A percentile compares a stretch with the other conserved stretches of the same genome.
These are phyloP conservation scores for Neopestalotiopsis sp. DNA, from an alignment of 2,329 filamentous ascomycete genomes.

Conservation along the genomic window DNA sequence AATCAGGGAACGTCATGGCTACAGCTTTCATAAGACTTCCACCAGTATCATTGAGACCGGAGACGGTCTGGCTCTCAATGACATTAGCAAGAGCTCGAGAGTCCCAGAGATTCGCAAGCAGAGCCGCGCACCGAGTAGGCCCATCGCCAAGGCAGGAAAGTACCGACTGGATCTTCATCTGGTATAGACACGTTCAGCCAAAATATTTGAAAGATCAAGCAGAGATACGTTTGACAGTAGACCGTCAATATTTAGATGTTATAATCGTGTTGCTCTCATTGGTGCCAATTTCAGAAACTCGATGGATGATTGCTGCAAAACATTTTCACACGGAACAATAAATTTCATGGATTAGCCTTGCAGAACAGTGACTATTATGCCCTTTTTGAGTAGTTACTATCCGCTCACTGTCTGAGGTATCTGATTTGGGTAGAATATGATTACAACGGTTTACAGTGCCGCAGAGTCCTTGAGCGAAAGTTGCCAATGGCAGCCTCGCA, in stretches of 20 bases:
- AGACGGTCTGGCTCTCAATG: slow-evolving; percentile 31
- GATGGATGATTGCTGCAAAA: no score
- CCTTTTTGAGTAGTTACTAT: not conserved
- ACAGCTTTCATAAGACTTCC: slow-evolving; percentile 21
- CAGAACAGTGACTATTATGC: not conserved
- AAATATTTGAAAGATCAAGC: not conserved
- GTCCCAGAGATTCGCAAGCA: slow-evolving; percentile 22
- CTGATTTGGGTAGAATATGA: slow-evolving; percentile 8
- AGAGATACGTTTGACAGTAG: no score
- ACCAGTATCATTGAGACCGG: slow-evolving; percentile 37
- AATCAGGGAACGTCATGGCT: not conserved
- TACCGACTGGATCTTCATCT: slow-evolving; percentile 7
- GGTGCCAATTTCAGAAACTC: no score
- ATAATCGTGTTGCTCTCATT: no score
- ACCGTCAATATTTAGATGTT: no score
- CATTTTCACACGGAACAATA: no score
- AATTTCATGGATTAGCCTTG: slow-evolving; percentile 12
- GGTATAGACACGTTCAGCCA: not conserved
- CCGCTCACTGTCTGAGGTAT: not conserved
- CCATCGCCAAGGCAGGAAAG: not conserved
- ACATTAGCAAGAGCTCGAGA: slow-evolving; percentile 32
- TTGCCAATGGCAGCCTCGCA: not conserved
- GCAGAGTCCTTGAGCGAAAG: not conserved
- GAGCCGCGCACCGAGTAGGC: not conserved
- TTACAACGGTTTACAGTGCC: slow-evolving; percentile 8